Evolutionary conservation across 208 protist genomes (phyloP).

Genomic region (Sergeia podlipaevii): DNA sequence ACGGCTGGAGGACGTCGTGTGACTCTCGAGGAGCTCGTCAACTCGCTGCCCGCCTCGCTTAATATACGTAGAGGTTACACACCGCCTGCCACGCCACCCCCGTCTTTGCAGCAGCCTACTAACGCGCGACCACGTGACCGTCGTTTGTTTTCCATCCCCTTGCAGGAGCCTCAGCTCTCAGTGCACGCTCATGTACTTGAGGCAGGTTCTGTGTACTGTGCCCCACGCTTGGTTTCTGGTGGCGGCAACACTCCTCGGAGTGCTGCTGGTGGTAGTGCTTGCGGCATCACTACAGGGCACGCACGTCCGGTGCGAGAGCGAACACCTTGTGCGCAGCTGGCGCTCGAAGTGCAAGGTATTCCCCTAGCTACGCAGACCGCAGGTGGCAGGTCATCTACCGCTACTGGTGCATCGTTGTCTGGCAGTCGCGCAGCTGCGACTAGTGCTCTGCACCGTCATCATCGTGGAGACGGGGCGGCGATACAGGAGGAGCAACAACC

Average conservation of each 20-base stretch:
- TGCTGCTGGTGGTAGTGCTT: no score
- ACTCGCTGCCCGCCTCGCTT: constrained; percentile 34
- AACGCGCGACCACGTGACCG: constrained; percentile 27
- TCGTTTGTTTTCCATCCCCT: constrained; percentile 70
- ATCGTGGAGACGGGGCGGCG: not conserved
- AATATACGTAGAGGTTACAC: constrained; percentile 24
- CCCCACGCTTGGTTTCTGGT: not conserved
- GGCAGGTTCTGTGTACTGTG: constrained; percentile 23
- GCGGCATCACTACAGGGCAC: no score
- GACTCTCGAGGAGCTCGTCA: constrained; percentile 36
- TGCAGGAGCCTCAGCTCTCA: constrained; percentile 54
- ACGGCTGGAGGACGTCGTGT: no score
- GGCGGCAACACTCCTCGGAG: no score
- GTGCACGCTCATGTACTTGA: constrained; percentile 65
- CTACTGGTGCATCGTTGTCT: not conserved
- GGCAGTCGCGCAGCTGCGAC: not conserved
- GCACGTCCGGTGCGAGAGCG: no score
- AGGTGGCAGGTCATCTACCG: not conserved
- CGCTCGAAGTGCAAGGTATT: no score
- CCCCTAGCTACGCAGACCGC: not conserved
- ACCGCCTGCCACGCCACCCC: constrained; percentile 2
- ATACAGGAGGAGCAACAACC: not conserved
- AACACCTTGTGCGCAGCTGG: no score
- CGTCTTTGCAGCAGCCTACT: not conserved
- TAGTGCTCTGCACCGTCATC: no score